A percentile compares a stretch with the other conserved stretches of the same genome.
Evolutionary conservation across 2,329 filamentous ascomycete genomes (phyloP).

Genomic region (Diaporthe caulivora): DNA sequence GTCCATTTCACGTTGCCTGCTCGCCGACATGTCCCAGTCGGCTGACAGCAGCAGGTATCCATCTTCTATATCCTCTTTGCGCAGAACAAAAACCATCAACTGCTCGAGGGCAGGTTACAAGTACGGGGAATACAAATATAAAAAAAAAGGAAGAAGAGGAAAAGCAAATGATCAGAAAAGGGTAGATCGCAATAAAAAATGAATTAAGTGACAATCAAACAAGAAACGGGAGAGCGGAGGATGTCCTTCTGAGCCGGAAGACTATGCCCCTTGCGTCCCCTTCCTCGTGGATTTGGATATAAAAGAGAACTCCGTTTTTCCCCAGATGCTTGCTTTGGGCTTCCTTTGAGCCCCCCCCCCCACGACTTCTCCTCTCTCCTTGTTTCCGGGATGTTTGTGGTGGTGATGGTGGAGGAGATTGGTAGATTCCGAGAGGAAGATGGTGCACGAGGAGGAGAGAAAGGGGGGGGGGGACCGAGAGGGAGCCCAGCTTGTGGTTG

Average conservation of each 20-base stretch:
- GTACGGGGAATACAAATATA: constrained; percentile 5
- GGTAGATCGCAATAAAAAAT: constrained; percentile 7
- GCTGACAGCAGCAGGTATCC: constrained; percentile 10
- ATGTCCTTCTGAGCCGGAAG: too few relatives aligned
- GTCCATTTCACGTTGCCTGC: background rate
- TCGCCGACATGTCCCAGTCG: background rate
- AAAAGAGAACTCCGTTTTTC: too few relatives aligned
- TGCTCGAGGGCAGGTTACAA: constrained; percentile 9
- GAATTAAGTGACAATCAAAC: constrained; percentile 16
- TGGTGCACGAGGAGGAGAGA: background rate
- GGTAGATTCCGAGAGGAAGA: background rate
- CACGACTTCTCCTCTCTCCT: background rate
- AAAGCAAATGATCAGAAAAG: background rate
- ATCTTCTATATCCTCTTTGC: constrained; percentile 14
- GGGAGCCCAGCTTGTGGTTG: constrained; percentile 2
- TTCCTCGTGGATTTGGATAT: background rate
- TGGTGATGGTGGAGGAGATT: background rate
- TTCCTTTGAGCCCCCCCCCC: too few relatives aligned
- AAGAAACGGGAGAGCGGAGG: background rate
- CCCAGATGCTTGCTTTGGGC: too few relatives aligned
- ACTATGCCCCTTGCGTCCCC: too few relatives aligned
- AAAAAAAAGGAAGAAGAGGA: background rate
- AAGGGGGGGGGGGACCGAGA: too few relatives aligned
- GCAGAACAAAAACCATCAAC: background rate
- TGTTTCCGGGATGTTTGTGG: background rate